Percentiles rank a stretch among this genome's conserved stretches.
Conservation (phyloP, 2,329 filamentous ascomycete species). For the Dactylellina drechsleri region DNA sequence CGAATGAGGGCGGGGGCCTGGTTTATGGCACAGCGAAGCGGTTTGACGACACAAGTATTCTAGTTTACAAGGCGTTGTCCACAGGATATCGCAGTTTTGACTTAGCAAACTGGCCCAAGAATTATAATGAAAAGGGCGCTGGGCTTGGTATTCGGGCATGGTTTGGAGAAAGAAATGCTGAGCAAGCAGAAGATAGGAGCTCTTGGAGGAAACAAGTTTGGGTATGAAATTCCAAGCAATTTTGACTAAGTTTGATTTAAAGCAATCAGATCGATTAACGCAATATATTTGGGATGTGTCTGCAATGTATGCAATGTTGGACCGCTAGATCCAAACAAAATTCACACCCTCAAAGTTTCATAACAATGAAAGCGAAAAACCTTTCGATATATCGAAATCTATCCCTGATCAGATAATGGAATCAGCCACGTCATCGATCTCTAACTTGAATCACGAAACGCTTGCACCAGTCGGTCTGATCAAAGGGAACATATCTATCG, state of each 20-base stretch:
- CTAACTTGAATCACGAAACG: neutral
- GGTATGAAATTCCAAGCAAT: neutral
- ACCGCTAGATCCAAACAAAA: too few species aligned
- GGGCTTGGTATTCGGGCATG: slow-evolving; percentile 5
- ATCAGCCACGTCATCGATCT: slow-evolving; percentile 19
- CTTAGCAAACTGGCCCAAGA: slow-evolving; percentile 9
- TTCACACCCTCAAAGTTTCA: neutral
- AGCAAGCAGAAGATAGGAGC: neutral
- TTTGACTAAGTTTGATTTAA: neutral
- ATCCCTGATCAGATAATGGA: slow-evolving; percentile 22
- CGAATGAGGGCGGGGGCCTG: neutral
- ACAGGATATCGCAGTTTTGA: slow-evolving; percentile 18
- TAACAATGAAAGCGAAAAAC: neutral
- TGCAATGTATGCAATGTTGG: too few species aligned
- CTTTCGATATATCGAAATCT: slow-evolving; percentile 15
- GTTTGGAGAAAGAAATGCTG: neutral
- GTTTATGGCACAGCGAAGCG: slow-evolving; percentile 3
- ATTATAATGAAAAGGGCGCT: slow-evolving; percentile 18
- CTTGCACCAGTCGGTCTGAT: too few species aligned
- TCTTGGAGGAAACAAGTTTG: slow-evolving; percentile 5
- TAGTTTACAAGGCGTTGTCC: slow-evolving; percentile 14
- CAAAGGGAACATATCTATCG: neutral
- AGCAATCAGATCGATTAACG: too few species aligned
- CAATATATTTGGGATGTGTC: too few species aligned
- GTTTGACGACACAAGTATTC: slow-evolving; percentile 8